These are phyloP conservation scores for Nitzschia palea DNA, from an alignment of 108 stramenopile genomes.

Conservation along the genomic window DNA sequence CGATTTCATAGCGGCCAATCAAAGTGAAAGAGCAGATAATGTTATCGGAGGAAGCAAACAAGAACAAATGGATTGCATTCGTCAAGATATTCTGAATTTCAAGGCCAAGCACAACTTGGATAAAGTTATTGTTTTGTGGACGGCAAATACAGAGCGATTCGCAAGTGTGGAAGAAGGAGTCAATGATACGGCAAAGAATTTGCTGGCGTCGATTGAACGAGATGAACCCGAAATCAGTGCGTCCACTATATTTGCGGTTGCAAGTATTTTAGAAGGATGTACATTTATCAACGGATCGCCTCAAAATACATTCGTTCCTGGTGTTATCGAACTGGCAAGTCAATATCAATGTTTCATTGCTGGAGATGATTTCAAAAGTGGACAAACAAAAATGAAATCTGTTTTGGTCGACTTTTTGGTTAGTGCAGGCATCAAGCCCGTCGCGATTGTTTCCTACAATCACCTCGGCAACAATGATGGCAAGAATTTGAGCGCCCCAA, in stretches of 20 bases:
- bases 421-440: conserved; percentile 96
- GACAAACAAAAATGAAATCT: conserved; percentile 98
- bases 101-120: conserved; percentile 84
- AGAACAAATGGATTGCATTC: conserved; percentile 93
- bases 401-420: conserved; percentile 98
- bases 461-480: conserved; percentile 99
- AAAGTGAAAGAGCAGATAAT: conserved; percentile 95
- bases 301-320: conserved; percentile 99
- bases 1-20: conserved; percentile 98
- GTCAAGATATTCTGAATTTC: conserved; percentile 93
- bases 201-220: conserved; percentile 85
- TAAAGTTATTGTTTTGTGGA: conserved; percentile 96
- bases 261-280: conserved; percentile 94
- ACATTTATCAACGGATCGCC: conserved; percentile 98
- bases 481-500: conserved; percentile 93
- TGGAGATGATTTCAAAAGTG: conserved; percentile 99
- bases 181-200: conserved; percentile 92
- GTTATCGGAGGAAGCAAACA: conserved; percentile 89
- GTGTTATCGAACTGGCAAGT: conserved; percentile 88
- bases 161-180: conserved; percentile 90
- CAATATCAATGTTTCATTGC: conserved; percentile 87
- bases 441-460: conserved; percentile 97
- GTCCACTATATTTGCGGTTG: conserved; percentile 95
- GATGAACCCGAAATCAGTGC: conserved; percentile 91
- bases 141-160: conserved; percentile 98